Conservation (phyloP, 2,329 filamentous ascomycete genomes). For the Herpotrichia juniperi region DNA sequence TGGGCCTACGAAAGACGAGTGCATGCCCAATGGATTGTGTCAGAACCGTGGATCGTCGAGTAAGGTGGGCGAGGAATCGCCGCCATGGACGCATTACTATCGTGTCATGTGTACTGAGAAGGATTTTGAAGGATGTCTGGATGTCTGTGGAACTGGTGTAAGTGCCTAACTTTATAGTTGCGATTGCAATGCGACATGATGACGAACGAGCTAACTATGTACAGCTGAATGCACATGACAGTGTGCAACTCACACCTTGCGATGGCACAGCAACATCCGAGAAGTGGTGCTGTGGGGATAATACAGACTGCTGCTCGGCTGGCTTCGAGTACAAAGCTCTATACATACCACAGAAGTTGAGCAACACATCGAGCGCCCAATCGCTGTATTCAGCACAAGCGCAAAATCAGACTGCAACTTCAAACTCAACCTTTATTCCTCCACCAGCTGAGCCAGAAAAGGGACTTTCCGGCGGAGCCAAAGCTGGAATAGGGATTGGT, state of each 20-base stretch:
- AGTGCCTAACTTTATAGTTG: background rate
- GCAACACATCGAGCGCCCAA: background rate
- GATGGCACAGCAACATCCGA: constrained; percentile 2
- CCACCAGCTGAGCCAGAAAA: background rate
- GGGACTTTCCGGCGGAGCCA: background rate
- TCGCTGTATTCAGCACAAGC: too few species aligned
- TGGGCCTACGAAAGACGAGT: constrained; percentile 4
- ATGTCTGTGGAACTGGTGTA: constrained; percentile 6
- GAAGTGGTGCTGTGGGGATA: constrained; percentile 6
- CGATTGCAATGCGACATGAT: background rate
- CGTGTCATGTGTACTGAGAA: background rate
- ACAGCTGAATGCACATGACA: background rate
- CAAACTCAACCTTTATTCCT: too few species aligned
- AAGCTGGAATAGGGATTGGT: background rate
- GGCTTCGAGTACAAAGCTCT: background rate
- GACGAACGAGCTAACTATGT: background rate
- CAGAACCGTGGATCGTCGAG: constrained; percentile 1
- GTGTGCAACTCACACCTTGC: constrained; percentile 3
- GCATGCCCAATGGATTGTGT: constrained; percentile 5
- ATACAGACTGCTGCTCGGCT: background rate
- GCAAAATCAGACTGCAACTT: too few species aligned
- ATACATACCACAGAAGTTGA: background rate
- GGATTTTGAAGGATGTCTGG: constrained; percentile 2
- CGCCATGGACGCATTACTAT: constrained; percentile 2
- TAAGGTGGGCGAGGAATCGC: background rate